A percentile compares a stretch with the other conserved stretches of the same genome.
phyloP scores from a whole-genome alignment of 768 basidiomycete species.

The Auricularia sp. region DNA sequence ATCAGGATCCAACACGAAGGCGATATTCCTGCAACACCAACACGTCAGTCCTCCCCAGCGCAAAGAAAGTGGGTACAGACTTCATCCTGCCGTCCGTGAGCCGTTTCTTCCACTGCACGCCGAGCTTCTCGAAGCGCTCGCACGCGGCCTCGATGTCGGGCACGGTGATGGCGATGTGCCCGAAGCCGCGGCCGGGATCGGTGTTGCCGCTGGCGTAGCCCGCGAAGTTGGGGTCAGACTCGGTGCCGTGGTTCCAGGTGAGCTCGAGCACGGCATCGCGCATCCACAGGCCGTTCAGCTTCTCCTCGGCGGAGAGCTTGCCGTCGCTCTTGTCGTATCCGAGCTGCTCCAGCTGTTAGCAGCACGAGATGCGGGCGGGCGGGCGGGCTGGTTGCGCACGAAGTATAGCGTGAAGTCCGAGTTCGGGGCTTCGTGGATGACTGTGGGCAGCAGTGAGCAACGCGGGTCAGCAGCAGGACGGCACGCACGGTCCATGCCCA shows the following conservation, averaged over 20 bases:
- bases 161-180: constrained; percentile 43
- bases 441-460: too few species aligned
- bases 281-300: constrained; percentile 34
- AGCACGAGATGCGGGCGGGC: not conserved
- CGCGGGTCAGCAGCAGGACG: constrained; percentile 13
- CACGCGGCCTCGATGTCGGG: constrained; percentile 77
- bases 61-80: not conserved
- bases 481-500: constrained; percentile 19
- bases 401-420: constrained; percentile 72
- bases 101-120: constrained; percentile 81
- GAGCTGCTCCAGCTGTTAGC: constrained; percentile 22
- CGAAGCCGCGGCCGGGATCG: constrained; percentile 52
- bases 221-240: constrained; percentile 61
- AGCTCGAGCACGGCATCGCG: constrained; percentile 40
- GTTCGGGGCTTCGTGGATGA: constrained; percentile 34
- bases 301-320: constrained; percentile 43
- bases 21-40: constrained; percentile 37
- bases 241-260: constrained; percentile 38
- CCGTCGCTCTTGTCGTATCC: constrained; percentile 58
- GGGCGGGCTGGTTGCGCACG: constrained; percentile 8
- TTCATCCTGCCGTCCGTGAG: constrained; percentile 79
- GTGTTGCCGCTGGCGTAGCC: constrained; percentile 83
- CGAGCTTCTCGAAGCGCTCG: constrained; percentile 67
- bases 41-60: not conserved
- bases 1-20: constrained; percentile 79